These are phyloP conservation scores for Penstemon eatonii DNA, from an alignment of 257 asterid species.

Conservation along the genomic window DNA sequence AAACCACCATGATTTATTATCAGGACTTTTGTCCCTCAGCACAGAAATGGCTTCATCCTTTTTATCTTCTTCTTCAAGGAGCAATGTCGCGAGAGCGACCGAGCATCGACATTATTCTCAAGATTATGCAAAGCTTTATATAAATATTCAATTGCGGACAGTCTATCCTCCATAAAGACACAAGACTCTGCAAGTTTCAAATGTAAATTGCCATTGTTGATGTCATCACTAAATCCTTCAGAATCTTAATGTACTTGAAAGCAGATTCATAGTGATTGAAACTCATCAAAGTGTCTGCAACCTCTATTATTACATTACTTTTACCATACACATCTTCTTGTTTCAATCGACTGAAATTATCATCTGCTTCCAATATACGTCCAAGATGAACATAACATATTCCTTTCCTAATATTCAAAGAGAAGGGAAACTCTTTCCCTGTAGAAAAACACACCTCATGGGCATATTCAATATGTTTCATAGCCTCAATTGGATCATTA, in stretches of 20 bases:
- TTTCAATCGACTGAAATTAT: neutral
- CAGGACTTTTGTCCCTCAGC: too few species aligned
- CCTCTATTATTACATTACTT: neutral
- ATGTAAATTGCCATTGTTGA: slow-evolving; percentile 56
- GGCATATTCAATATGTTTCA: slow-evolving; percentile 42
- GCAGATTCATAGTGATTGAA: slow-evolving; percentile 18
- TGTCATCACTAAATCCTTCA: neutral
- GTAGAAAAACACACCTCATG: slow-evolving; percentile 28
- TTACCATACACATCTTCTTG: neutral
- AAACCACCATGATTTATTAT: too few species aligned
- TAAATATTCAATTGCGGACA: slow-evolving; percentile 57
- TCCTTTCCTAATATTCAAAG: slow-evolving; percentile 45
- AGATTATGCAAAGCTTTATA: slow-evolving; percentile 44
- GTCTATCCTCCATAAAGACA: slow-evolving; percentile 43
- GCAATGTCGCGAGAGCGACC: too few species aligned
- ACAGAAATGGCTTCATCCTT: too few species aligned
- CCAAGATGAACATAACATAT: slow-evolving; percentile 51
- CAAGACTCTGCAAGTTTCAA: slow-evolving; percentile 66
- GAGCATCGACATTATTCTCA: too few species aligned
- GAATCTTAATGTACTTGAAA: slow-evolving; percentile 9
- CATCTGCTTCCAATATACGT: slow-evolving; percentile 42
- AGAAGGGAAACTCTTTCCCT: slow-evolving; percentile 42
- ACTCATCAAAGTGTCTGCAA: slow-evolving; percentile 13
- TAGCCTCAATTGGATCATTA: slow-evolving; percentile 39
- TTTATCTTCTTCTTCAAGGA: too few species aligned